These are phyloP conservation scores for Tulasnella calospora DNA, from an alignment of 768 basidiomycete genomes.

Conservation along the genomic window DNA sequence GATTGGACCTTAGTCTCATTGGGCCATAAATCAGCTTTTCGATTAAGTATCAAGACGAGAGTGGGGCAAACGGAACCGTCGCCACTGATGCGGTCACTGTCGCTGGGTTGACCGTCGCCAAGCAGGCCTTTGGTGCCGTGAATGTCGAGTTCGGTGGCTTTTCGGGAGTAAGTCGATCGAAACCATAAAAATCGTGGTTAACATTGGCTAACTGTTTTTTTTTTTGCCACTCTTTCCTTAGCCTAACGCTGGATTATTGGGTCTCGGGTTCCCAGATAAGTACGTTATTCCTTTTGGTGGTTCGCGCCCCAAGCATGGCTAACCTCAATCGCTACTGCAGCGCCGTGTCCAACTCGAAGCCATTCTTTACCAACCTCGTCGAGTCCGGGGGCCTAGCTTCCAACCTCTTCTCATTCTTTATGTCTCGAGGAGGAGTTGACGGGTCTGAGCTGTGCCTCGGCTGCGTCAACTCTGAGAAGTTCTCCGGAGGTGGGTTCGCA, in stretches of 20 bases:
- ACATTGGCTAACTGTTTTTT: no score
- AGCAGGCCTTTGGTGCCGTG: conserved; percentile 13
- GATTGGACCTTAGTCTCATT: background rate
- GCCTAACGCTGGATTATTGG: conserved; percentile 15
- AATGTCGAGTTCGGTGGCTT: background rate
- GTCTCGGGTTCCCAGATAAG: conserved; percentile 15
- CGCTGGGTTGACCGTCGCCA: conserved; percentile 15
- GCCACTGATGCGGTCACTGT: conserved; percentile 20
- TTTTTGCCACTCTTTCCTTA: background rate
- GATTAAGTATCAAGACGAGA: background rate
- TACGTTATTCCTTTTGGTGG: background rate
- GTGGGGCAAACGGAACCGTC: background rate
- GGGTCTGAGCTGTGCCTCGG: conserved; percentile 14
- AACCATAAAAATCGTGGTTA: no score
- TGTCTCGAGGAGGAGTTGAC: conserved; percentile 1
- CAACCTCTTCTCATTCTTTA: conserved; percentile 22
- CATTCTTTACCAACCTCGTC: conserved; percentile 18
- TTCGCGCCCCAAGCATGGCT: no score
- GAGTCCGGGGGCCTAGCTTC: background rate
- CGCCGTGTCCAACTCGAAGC: background rate
- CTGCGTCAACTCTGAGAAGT: conserved; percentile 12
- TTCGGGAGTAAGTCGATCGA: background rate
- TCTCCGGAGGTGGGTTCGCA: background rate
- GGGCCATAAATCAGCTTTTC: background rate
- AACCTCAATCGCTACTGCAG: background rate